phyloP scores from a whole-genome alignment of 2,329 filamentous ascomycete species.

The Pestalotiopsis sp. region DNA sequence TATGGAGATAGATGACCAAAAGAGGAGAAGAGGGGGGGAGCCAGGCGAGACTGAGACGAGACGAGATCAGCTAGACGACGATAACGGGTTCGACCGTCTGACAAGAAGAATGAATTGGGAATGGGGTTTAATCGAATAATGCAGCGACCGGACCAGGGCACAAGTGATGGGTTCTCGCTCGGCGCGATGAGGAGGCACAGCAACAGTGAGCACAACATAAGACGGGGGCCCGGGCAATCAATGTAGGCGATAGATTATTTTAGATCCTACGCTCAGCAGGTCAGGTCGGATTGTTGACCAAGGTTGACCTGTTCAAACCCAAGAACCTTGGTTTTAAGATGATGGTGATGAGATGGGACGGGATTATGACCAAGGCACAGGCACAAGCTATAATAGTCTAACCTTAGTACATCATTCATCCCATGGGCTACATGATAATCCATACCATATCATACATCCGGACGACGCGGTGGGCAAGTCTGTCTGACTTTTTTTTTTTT shows the following conservation, averaged over 20 bases:
- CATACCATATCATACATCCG: neutral
- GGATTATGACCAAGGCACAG: neutral
- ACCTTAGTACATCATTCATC: neutral
- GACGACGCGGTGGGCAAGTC: neutral
- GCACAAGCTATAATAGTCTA: neutral
- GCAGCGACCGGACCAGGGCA: neutral
- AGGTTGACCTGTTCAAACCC: neutral
- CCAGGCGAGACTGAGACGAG: neutral
- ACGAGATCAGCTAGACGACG: neutral
- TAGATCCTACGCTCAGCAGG: neutral
- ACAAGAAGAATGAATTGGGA: neutral
- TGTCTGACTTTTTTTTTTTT: neutral
- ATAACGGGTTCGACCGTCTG: slow-evolving; percentile 3
- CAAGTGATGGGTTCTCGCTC: neutral
- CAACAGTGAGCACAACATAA: neutral
- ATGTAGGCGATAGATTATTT: neutral
- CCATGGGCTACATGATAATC: neutral
- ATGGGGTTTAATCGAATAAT: neutral
- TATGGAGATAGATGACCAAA: neutral
- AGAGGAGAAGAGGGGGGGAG: neutral
- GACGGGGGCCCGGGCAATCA: neutral
- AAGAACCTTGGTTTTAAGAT: neutral
- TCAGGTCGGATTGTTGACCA: neutral
- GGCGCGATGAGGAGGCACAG: slow-evolving; percentile 4
- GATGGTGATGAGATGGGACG: no score